Evolutionary conservation across 1,284 basidiomycete genomes (phyloP).

Genomic region (Apiotrichum domesticum): DNA sequence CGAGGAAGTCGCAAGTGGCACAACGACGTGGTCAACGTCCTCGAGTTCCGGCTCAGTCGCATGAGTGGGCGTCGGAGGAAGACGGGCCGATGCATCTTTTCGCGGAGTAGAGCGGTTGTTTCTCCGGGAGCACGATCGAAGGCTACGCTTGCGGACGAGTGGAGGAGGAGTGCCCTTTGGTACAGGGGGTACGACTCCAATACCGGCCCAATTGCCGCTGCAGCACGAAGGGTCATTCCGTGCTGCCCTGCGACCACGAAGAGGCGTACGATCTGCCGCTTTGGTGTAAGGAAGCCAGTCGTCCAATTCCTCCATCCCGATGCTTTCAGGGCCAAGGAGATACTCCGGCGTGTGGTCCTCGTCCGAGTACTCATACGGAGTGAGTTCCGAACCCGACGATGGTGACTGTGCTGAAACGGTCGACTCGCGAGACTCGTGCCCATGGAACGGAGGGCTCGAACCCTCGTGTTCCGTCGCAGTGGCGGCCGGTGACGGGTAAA

Average conservation of each 20-base stretch:
- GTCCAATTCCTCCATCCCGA: slow-evolving; percentile 40
- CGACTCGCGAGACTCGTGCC: slow-evolving; percentile 12
- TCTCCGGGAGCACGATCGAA: slow-evolving; percentile 8
- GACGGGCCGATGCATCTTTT: slow-evolving; percentile 7
- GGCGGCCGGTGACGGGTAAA: slow-evolving; percentile 37
- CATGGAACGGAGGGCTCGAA: slow-evolving; percentile 1
- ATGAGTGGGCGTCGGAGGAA: slow-evolving; percentile 8
- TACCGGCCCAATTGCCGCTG: slow-evolving; percentile 34
- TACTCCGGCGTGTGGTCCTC: slow-evolving; percentile 19
- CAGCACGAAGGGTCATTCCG: slow-evolving; percentile 9
- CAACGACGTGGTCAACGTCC: slow-evolving; percentile 8
- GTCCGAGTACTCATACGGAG: slow-evolving; percentile 25
- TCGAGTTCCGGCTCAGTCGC: not conserved
- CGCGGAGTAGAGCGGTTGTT: slow-evolving; percentile 11
- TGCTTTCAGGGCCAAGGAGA: slow-evolving; percentile 38
- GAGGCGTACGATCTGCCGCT: slow-evolving; percentile 21
- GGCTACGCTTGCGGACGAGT: slow-evolving; percentile 14
- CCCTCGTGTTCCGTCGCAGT: slow-evolving; percentile 15
- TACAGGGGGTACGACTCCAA: slow-evolving; percentile 28
- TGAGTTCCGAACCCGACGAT: slow-evolving; percentile 33
- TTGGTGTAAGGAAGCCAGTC: slow-evolving; percentile 30
- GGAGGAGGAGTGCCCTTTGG: slow-evolving; percentile 6
- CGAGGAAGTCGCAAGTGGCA: not conserved
- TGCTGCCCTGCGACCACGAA: slow-evolving; percentile 15
- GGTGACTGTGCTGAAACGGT: slow-evolving; percentile 13